Evolutionary conservation across 345 rosid genomes (phyloP).

Genomic region (Mallotus nudiflorus): DNA sequence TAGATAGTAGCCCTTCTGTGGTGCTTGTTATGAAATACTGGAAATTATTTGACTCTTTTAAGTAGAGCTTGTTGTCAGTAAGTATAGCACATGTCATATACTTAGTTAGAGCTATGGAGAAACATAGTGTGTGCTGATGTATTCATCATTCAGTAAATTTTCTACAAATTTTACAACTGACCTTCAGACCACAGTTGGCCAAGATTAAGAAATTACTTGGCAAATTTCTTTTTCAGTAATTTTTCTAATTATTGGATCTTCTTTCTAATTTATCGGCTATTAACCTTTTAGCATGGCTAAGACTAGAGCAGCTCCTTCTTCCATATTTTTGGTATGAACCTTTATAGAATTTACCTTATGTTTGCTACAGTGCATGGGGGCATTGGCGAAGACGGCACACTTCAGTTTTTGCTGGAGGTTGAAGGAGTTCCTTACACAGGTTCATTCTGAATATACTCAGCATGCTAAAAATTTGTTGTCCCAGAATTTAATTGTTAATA

Average conservation of each 20-base stretch:
- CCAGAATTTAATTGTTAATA: conserved; percentile 8
- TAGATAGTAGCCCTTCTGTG: background rate
- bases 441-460: conserved; percentile 22
- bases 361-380: conserved; percentile 82
- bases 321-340: background rate
- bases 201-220: background rate
- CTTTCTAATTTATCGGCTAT: background rate
- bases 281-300: background rate
- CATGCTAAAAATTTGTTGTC: background rate
- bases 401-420: conserved; percentile 74
- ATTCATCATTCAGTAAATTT: background rate
- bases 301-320: background rate
- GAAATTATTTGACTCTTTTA: background rate
- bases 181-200: background rate
- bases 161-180: background rate
- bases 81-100: background rate
- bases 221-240: too few relatives aligned
- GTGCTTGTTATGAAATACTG: background rate
- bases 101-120: too few relatives aligned
- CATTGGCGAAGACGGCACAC: conserved; percentile 95
- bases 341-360: conserved; percentile 16
- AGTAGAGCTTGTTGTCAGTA: background rate
- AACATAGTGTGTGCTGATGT: background rate
- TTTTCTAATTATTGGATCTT: too few relatives aligned
- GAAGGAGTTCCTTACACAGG: conserved; percentile 88